These are phyloP conservation scores for Entonaema liquescens DNA, from an alignment of 495 filamentous ascomycete genomes.

Conservation along the genomic window DNA sequence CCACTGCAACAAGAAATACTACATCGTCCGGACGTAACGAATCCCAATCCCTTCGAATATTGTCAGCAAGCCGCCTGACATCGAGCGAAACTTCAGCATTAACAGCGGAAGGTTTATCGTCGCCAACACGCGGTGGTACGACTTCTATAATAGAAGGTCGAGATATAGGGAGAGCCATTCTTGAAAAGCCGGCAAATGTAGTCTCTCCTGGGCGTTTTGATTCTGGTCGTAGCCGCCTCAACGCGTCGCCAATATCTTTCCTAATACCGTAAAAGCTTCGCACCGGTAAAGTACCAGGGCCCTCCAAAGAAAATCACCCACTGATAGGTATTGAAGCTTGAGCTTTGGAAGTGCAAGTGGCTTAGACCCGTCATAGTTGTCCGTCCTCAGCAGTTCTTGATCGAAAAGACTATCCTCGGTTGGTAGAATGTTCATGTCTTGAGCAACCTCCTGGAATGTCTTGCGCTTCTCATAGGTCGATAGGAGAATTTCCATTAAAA, in stretches of 20 bases:
- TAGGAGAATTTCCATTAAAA: constrained; percentile 81
- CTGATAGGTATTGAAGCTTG: constrained; percentile 93
- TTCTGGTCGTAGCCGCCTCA: constrained; percentile 82
- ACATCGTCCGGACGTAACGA: constrained; percentile 87
- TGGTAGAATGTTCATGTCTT: constrained; percentile 76
- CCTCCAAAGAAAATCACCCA: constrained; percentile 95
- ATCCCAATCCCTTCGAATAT: constrained; percentile 89
- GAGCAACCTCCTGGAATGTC: constrained; percentile 82
- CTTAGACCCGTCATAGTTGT: constrained; percentile 86
- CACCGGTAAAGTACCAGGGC: constrained; percentile 88
- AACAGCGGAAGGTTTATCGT: constrained; percentile 83
- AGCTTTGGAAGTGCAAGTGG: constrained; percentile 93
- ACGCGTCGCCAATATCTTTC: constrained; percentile 82
- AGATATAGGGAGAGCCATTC: constrained; percentile 86
- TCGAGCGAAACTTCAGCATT: constrained; percentile 90
- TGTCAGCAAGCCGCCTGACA: constrained; percentile 76
- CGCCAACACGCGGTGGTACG: constrained; percentile 83
- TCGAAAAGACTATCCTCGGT: constrained; percentile 91
- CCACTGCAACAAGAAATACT: constrained; percentile 83
- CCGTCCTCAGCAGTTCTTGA: constrained; percentile 79
- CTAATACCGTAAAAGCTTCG: constrained; percentile 96
- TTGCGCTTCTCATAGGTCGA: constrained; percentile 78
- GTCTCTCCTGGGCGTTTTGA: constrained; percentile 67
- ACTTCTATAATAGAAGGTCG: constrained; percentile 91
- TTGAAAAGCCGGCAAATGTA: constrained; percentile 84